Evolutionary conservation across 176 grass and related monocot genomes (phyloP), one percentile per base, ranked within the genome.

Genomic region (maize (Zea mays)): DNA sequence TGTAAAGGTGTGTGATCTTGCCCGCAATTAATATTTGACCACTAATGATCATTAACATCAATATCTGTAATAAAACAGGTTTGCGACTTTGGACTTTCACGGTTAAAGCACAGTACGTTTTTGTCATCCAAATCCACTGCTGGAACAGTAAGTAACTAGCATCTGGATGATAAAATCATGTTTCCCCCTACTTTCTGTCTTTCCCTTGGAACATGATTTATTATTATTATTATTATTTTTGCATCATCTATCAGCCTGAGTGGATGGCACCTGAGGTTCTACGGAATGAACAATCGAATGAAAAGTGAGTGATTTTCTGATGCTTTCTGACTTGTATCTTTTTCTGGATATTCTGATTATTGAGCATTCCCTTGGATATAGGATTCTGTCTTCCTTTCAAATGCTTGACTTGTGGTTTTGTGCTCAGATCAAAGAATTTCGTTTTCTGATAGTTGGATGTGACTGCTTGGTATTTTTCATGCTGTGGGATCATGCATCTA

Each of bases 191-290:
- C 27, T 48, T 52, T 55, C 5, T 76, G 35, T 84, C 16, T 67
- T 55, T 65, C 20, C 52, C 40, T 14, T 78, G 38, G 54, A 73
- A 56, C 48, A 65, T 19, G 27, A 64, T 43, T 81, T 67, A 67
- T 19, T 43, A 40, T 70, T 7, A 63, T 11, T 55, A 56, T 81
- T 19, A 16, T 15, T 56, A 59, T 67, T 71, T 79, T 76, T 27
- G 43, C 27, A 34, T 78, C 45, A 50, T 71, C 12, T 35, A 40
- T 65, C 81, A 99, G 96, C 96, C 96, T 68, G 96, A 99, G 78
- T 99, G 96, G 96, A 99, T 99, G 96, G 96, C 96, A 69, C 96
- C 96, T 5, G 96, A 99, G 86, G 96, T 99, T 61, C 87, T 99
- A 81, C 85, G 92, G 56, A 99, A 99, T 72, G 96, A 99, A 85